Evolutionary conservation across 495 filamentous ascomycete species (phyloP).

Genomic region (Umbilicaria muhlenbergii): DNA sequence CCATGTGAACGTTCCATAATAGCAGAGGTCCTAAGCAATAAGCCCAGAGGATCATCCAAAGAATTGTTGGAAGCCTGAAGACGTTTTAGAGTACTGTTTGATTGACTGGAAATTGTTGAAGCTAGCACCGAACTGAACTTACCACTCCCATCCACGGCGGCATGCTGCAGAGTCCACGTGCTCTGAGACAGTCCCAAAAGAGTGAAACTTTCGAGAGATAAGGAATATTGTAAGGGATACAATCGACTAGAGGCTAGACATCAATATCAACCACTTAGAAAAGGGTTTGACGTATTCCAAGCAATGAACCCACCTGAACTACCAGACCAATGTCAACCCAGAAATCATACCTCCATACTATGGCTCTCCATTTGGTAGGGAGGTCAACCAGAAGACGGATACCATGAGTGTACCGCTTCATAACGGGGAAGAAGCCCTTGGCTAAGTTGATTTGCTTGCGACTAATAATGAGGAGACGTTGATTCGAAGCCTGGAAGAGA

Average conservation of each 20-base stretch:
- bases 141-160: slow-evolving; percentile 50
- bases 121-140: slow-evolving; percentile 7
- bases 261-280: not conserved
- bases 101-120: not conserved
- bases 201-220: slow-evolving; percentile 51
- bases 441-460: slow-evolving; percentile 31
- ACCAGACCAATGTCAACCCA: slow-evolving; percentile 32
- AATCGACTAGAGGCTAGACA: slow-evolving; percentile 26
- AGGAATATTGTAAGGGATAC: slow-evolving; percentile 45
- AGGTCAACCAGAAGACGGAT: too few species aligned
- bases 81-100: not conserved
- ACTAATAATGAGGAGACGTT: slow-evolving; percentile 48
- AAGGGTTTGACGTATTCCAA: not conserved
- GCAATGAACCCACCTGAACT: slow-evolving; percentile 27
- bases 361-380: too few species aligned
- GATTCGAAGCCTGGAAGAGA: slow-evolving; percentile 54
- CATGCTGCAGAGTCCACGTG: slow-evolving; percentile 26
- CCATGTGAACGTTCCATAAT: slow-evolving; percentile 30
- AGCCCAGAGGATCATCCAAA: slow-evolving; percentile 51
- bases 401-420: too few species aligned
- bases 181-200: slow-evolving; percentile 37
- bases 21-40: slow-evolving; percentile 37
- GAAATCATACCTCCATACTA: slow-evolving; percentile 9
- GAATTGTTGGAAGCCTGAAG: slow-evolving; percentile 38
- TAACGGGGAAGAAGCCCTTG: not conserved